Conservation (phyloP, 805 yeast species). For the Yamadazyma akitaensis region DNA sequence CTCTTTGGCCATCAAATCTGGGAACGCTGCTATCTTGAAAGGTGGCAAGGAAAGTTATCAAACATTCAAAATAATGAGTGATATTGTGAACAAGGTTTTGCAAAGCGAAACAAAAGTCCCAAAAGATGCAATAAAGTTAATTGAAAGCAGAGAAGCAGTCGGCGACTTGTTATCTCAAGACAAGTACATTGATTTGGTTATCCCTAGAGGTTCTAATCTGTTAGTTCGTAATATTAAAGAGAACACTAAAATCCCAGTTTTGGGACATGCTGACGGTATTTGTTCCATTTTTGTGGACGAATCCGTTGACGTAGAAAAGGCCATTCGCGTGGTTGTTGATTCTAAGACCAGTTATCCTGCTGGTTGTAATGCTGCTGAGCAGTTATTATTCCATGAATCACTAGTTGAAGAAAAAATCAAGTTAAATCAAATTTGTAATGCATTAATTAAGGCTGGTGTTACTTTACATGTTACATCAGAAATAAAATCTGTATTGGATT, state of each 20-base stretch:
- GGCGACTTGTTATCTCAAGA: conserved; percentile 82
- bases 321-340: conserved; percentile 72
- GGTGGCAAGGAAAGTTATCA: conserved; percentile 93
- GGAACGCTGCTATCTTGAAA: conserved; percentile 93
- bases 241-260: conserved; percentile 89
- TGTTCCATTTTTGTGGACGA: conserved; percentile 84
- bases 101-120: conserved; percentile 68
- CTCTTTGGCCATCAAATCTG: conserved; percentile 92
- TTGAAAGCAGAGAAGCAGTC: conserved; percentile 87
- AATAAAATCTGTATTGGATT: conserved; percentile 32
- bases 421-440: conserved; percentile 13
- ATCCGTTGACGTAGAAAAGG: conserved; percentile 74
- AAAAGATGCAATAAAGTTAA: conserved; percentile 74
- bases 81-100: conserved; percentile 61
- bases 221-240: conserved; percentile 83
- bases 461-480: conserved; percentile 64
- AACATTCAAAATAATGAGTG: conserved; percentile 81
- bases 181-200: conserved; percentile 86
- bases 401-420: conserved; percentile 26
- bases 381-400: conserved; percentile 60
- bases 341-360: conserved; percentile 97
- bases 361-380: conserved; percentile 97
- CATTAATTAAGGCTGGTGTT: conserved; percentile 55
- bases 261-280: conserved; percentile 98
- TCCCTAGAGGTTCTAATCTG: conserved; percentile 97